Percentiles rank a stretch among this genome's conserved stretches.
Evolutionary conservation across 2,329 filamentous ascomycete species (phyloP).

Genomic region (Xylariaceae sp.): DNA sequence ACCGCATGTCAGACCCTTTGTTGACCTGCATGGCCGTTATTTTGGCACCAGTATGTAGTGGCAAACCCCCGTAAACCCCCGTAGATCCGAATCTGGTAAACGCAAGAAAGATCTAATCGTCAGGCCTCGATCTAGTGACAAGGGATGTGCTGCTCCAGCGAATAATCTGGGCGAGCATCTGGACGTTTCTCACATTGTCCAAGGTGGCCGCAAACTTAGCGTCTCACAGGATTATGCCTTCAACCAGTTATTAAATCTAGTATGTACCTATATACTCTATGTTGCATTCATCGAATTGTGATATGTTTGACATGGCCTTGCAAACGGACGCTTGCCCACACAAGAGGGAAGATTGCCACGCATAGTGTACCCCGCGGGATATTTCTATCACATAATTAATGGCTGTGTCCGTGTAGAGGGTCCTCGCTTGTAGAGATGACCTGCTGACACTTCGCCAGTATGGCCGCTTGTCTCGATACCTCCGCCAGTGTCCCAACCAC

Average conservation of each 20-base stretch:
- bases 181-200: too few relatives aligned
- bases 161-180: too few relatives aligned
- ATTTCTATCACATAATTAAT: constrained; percentile 16
- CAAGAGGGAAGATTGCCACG: not conserved
- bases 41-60: not conserved
- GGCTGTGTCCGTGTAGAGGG: constrained; percentile 30
- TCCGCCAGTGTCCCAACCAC: constrained; percentile 74
- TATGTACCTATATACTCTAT: not conserved
- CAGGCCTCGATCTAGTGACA: too few relatives aligned
- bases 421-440: constrained; percentile 35
- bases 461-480: constrained; percentile 72
- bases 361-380: constrained; percentile 5
- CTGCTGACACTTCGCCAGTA: constrained; percentile 70
- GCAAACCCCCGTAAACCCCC: not conserved
- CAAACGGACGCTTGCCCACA: not conserved
- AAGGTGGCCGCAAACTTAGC: not conserved
- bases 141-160: too few relatives aligned
- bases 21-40: not conserved
- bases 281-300: not conserved
- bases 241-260: not conserved
- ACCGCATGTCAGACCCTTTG: not conserved
- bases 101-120: not conserved
- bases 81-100: not conserved
- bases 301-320: constrained; percentile 1
- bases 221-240: not conserved